Conservation (phyloP, 805 yeast genomes). For the Nakazawaea molendinolei region DNA sequence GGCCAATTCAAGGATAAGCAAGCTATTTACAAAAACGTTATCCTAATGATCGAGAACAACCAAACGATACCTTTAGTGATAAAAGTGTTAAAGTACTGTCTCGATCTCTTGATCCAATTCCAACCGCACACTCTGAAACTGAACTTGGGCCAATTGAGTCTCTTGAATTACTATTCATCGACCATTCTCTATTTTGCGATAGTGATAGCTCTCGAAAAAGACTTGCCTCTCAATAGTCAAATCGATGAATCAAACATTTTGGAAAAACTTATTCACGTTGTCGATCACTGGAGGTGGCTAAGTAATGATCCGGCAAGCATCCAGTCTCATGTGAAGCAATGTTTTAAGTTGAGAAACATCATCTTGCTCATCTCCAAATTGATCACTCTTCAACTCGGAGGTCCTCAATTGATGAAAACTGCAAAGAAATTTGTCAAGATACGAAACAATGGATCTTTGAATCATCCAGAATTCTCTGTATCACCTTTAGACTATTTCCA, state of each 20-base stretch:
- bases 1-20: slow-evolving; percentile 23
- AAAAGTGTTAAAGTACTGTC: too few relatives aligned
- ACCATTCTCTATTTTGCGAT: too few relatives aligned
- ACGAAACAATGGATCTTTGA: slow-evolving; percentile 20
- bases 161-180: too few relatives aligned
- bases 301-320: slow-evolving; percentile 19
- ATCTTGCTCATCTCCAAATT: slow-evolving; percentile 47
- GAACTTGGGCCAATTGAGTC: too few relatives aligned
- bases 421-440: slow-evolving; percentile 41
- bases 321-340: slow-evolving; percentile 20
- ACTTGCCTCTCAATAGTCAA: slow-evolving; percentile 11
- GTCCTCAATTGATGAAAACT: slow-evolving; percentile 26
- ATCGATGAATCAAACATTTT: slow-evolving; percentile 16
- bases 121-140: too few relatives aligned
- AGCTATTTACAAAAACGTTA: slow-evolving; percentile 19
- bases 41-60: slow-evolving; percentile 13
- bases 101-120: too few relatives aligned
- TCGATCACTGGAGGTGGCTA: slow-evolving; percentile 66
- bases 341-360: slow-evolving; percentile 49
- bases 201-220: slow-evolving; percentile 11
- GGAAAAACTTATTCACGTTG: too few relatives aligned
- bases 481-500: slow-evolving; percentile 84
- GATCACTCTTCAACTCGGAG: slow-evolving; percentile 60
- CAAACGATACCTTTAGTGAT: too few relatives aligned
- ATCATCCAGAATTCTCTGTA: slow-evolving; percentile 41